These are phyloP conservation scores for Coleophoma crateriformis DNA, from an alignment of 2,329 filamentous ascomycete species.

Conservation along the genomic window DNA sequence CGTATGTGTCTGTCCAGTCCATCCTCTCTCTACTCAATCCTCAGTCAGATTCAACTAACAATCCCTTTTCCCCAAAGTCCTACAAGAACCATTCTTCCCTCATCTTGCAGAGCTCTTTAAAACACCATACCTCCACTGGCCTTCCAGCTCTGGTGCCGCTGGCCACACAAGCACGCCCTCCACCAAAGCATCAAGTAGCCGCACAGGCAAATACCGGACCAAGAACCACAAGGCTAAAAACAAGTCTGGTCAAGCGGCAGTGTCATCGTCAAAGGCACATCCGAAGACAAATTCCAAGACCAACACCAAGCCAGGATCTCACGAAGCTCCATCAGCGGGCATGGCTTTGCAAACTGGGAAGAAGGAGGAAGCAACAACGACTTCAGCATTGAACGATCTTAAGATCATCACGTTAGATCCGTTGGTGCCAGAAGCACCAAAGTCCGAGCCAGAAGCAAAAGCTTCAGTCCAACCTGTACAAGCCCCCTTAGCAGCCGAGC, in stretches of 20 bases:
- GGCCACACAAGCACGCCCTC: background rate
- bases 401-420: too few relatives aligned
- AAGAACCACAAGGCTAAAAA: background rate
- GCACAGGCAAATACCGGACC: background rate
- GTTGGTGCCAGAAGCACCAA: background rate
- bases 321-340: background rate
- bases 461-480: background rate
- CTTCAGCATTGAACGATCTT: background rate
- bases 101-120: background rate
- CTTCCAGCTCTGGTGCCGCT: background rate
- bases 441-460: background rate
- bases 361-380: background rate
- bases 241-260: background rate
- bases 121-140: background rate
- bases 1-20: too few relatives aligned
- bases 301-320: background rate
- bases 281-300: background rate
- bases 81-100: background rate
- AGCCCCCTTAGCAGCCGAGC: background rate
- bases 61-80: background rate
- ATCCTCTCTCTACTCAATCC: too few relatives aligned
- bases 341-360: background rate
- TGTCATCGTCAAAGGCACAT: background rate
- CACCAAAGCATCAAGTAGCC: background rate
- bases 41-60: too few relatives aligned